These are phyloP conservation scores for Trypanosoma boissoni DNA, from an alignment of 208 protist genomes.

Conservation along the genomic window DNA sequence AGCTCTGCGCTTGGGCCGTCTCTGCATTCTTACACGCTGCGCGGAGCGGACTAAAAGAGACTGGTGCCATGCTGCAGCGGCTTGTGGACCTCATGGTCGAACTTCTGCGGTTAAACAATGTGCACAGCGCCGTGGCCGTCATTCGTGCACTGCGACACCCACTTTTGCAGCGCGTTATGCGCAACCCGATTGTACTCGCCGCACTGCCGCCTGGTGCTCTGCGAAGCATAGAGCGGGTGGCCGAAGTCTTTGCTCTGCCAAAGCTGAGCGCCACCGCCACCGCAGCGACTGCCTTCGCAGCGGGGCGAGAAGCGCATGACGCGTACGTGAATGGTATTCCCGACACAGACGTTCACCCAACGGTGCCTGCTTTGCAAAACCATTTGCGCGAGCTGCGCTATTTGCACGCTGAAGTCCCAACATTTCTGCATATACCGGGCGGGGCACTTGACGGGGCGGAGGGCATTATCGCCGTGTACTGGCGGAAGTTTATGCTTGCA, in stretches of 20 bases:
- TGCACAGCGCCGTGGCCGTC: constrained; percentile 45
- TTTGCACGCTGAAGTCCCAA: constrained; percentile 30
- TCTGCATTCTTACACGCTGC: constrained; percentile 50
- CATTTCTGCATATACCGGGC: constrained; percentile 23
- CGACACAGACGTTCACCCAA: constrained; percentile 42
- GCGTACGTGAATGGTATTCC: constrained; percentile 42
- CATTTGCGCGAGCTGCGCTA: constrained; percentile 38
- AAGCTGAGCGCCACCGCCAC: neutral
- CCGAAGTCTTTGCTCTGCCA: constrained; percentile 23
- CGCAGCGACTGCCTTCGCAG: constrained; percentile 12
- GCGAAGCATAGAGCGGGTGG: constrained; percentile 30
- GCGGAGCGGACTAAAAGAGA: too few species aligned
- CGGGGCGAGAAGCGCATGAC: too few species aligned
- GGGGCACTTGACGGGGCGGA: neutral
- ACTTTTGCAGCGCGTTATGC: constrained; percentile 30
- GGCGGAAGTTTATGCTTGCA: constrained; percentile 49
- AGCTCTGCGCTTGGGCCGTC: constrained; percentile 37
- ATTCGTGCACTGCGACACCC: constrained; percentile 43
- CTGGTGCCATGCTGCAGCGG: too few species aligned
- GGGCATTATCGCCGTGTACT: constrained; percentile 42
- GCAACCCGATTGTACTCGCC: constrained; percentile 11
- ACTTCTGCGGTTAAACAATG: constrained; percentile 55
- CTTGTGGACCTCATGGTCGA: constrained; percentile 51
- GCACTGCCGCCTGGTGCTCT: constrained; percentile 18
- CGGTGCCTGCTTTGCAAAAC: constrained; percentile 41